Evolutionary conservation across 2,329 filamentous ascomycete genomes (phyloP).

Genomic region (Fulvia fulva): DNA sequence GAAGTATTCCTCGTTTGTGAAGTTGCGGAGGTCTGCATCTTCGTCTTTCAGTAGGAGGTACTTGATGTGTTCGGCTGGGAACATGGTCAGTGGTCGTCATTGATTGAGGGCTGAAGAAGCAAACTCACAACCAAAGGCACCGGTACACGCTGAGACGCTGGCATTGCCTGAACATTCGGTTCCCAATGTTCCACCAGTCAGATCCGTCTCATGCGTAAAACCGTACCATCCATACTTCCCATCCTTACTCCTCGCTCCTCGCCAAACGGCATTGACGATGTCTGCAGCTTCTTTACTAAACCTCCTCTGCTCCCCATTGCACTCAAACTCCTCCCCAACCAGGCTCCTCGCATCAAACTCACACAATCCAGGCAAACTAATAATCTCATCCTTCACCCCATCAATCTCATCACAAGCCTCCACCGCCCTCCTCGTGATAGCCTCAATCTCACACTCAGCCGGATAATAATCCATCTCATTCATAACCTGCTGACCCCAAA

Average conservation of each 20-base stretch:
- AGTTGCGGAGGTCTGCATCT: conserved; percentile 29
- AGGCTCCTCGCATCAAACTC: conserved; percentile 26
- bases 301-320: conserved; percentile 13
- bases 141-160: not conserved
- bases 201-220: conserved; percentile 10
- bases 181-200: conserved; percentile 22
- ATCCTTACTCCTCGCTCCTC: conserved; percentile 25
- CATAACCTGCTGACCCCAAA: conserved; percentile 30
- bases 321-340: conserved; percentile 39
- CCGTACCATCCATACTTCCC: conserved; percentile 34
- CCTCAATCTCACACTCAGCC: conserved; percentile 31
- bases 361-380: conserved; percentile 22
- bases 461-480: conserved; percentile 21
- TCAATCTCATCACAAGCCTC: conserved; percentile 34
- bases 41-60: conserved; percentile 34
- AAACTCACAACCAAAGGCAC: not conserved
- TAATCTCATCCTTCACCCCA: conserved; percentile 31
- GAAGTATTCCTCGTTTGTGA: conserved; percentile 30
- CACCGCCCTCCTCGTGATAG: conserved; percentile 30
- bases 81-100: not conserved
- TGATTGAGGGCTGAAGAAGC: not conserved
- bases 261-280: conserved; percentile 33
- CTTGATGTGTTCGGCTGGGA: conserved; percentile 32
- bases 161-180: conserved; percentile 18
- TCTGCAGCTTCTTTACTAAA: conserved; percentile 29